Evolutionary conservation across 2,329 filamentous ascomycete species (phyloP).

Genomic region (Colletotrichum limetticola): DNA sequence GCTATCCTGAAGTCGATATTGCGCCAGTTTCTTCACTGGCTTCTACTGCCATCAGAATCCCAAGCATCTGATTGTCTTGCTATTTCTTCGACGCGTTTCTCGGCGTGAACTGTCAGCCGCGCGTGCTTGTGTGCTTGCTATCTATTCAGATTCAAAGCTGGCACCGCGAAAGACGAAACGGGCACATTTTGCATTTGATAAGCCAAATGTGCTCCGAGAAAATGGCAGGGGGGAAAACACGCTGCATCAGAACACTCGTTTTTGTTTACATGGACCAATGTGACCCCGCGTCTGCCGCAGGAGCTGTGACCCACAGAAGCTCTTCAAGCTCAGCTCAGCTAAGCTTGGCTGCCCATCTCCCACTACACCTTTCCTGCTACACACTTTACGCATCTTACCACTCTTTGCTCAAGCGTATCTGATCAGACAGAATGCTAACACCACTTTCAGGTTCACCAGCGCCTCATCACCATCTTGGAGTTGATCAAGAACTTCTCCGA

Average conservation of each 20-base stretch:
- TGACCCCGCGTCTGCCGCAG: constrained; percentile 38
- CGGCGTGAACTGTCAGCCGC: not conserved
- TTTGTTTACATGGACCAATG: constrained; percentile 16
- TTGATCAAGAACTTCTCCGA: constrained; percentile 82
- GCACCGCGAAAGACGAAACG: not conserved
- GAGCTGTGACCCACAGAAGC: constrained; percentile 23
- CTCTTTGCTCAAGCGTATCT: not conserved
- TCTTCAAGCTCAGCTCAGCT: not conserved
- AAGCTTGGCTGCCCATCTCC: not conserved
- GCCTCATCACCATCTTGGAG: constrained; percentile 82
- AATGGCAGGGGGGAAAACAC: not conserved
- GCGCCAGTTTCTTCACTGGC: not conserved
- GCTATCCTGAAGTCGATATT: not conserved
- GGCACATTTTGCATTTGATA: not conserved
- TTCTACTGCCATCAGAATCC: constrained; percentile 24
- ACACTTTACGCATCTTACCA: not conserved
- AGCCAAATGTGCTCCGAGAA: not conserved
- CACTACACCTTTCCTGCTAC: constrained; percentile 7
- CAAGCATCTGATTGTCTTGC: constrained; percentile 11
- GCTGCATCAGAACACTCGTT: not conserved
- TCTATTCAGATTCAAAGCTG: not conserved
- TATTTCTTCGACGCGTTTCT: not conserved
- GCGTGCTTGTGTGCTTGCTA: not conserved
- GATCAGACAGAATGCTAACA: constrained; percentile 48
- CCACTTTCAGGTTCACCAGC: constrained; percentile 73